Percentiles rank a stretch among this genome's conserved stretches.
These are phyloP conservation scores for Tuber aestivum DNA, from an alignment of 495 filamentous ascomycete species.

Conservation along the genomic window DNA sequence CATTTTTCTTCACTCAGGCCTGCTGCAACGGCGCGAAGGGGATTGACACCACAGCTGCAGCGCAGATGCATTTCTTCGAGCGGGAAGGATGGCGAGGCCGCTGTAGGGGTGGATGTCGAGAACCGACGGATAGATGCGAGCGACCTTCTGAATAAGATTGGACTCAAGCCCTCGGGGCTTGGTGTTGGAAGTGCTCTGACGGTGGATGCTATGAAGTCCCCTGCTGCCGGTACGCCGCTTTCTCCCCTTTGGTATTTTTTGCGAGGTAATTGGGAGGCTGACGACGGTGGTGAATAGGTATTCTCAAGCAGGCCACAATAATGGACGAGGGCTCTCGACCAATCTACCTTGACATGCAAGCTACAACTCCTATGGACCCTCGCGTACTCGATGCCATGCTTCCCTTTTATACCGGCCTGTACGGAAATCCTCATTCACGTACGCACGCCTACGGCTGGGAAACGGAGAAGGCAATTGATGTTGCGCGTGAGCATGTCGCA, in stretches of 20 bases:
- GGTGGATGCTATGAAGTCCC: conserved; percentile 38
- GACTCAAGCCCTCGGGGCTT: conserved; percentile 25
- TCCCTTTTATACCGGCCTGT: conserved; percentile 84
- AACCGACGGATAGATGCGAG: conserved; percentile 32
- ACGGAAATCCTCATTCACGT: conserved; percentile 94
- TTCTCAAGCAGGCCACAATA: conserved; percentile 84
- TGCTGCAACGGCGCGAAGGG: conserved; percentile 9
- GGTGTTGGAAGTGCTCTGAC: conserved; percentile 18
- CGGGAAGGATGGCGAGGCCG: conserved; percentile 23
- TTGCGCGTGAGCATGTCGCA: conserved; percentile 76
- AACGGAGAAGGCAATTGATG: conserved; percentile 85
- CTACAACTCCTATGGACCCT: conserved; percentile 92
- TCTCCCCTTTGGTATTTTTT: not conserved
- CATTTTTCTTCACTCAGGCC: conserved; percentile 11
- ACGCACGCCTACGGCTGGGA: conserved; percentile 99
- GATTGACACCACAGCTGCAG: conserved; percentile 1
- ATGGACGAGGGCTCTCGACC: conserved; percentile 92
- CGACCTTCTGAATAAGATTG: conserved; percentile 33
- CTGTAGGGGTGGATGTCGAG: conserved; percentile 29
- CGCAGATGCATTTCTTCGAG: conserved; percentile 30
- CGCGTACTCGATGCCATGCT: conserved; percentile 95
- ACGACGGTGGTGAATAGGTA: conserved; percentile 47
- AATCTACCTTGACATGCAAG: conserved; percentile 98
- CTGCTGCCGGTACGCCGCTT: conserved; percentile 33
- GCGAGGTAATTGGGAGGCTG: not conserved